These are phyloP conservation scores for Penicillium brevicompactum DNA, from an alignment of 2,329 filamentous ascomycete genomes.

Conservation along the genomic window DNA sequence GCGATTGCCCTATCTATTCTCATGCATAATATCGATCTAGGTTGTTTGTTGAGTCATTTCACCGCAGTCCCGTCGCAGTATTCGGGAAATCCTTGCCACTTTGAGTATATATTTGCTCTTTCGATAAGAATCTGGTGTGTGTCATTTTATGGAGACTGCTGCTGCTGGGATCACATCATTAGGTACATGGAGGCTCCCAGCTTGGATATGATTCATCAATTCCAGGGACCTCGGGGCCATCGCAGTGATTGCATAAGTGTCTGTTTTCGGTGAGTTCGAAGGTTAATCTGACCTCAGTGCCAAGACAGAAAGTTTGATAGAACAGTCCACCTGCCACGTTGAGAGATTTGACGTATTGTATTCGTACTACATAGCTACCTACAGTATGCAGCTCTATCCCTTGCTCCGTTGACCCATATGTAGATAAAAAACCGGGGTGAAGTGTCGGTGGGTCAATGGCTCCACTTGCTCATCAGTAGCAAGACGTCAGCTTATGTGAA, in stretches of 20 bases:
- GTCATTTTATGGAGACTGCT: background rate
- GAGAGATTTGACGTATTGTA: too few species aligned
- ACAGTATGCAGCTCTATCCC: background rate
- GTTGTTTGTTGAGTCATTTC: background rate
- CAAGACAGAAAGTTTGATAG: background rate
- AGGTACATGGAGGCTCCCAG: too few species aligned
- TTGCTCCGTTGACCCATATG: background rate
- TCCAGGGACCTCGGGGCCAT: background rate
- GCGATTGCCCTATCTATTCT: background rate
- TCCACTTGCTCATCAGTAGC: background rate
- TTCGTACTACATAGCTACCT: background rate
- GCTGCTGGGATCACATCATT: background rate
- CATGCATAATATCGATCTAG: background rate
- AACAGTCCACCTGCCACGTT: too few species aligned
- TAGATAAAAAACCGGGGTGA: background rate
- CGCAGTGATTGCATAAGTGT: background rate
- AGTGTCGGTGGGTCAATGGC: background rate
- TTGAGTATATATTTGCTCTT: background rate
- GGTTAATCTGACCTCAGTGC: background rate
- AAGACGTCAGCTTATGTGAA: background rate
- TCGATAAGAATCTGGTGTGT: background rate
- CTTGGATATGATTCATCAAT: background rate
- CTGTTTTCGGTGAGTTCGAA: background rate
- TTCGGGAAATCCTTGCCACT: background rate
- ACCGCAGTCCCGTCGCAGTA: background rate